These are phyloP conservation scores for Metarhizium humberi DNA, from an alignment of 2,329 filamentous ascomycete genomes.

Conservation along the genomic window DNA sequence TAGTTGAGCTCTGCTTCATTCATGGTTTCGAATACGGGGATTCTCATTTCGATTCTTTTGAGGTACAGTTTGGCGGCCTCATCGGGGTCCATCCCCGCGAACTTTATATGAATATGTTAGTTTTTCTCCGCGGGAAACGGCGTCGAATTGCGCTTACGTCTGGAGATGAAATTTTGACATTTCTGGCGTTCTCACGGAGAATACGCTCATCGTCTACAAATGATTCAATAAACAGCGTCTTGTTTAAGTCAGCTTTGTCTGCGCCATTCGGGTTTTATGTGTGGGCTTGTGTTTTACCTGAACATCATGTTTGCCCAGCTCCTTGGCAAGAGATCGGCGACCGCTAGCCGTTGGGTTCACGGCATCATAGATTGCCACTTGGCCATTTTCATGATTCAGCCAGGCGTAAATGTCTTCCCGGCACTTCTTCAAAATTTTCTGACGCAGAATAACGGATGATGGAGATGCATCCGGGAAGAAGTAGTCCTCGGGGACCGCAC, in stretches of 20 bases:
- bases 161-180: constrained; percentile 95
- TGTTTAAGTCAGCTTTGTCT: background rate
- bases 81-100: constrained; percentile 82
- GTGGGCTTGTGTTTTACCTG: constrained; percentile 42
- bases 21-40: constrained; percentile 96
- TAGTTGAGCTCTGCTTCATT: constrained; percentile 89
- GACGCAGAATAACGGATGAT: constrained; percentile 81
- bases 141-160: constrained; percentile 50
- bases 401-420: constrained; percentile 95
- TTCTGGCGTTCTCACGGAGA: constrained; percentile 90
- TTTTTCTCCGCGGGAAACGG: too few relatives aligned
- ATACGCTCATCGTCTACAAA: constrained; percentile 89
- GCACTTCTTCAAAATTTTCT: constrained; percentile 97
- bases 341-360: constrained; percentile 85
- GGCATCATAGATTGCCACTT: constrained; percentile 97
- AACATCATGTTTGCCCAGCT: constrained; percentile 96
- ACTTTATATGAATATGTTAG: constrained; percentile 36
- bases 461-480: constrained; percentile 95
- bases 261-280: background rate
- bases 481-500: constrained; percentile 89
- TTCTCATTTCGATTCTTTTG: constrained; percentile 79
- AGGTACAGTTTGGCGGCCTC: constrained; percentile 91
- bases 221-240: constrained; percentile 96
- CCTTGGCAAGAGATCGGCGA: constrained; percentile 77
- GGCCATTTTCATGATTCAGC: constrained; percentile 92